phyloP scores from a whole-genome alignment of 441 rosid genomes.

The Sinapis alba region DNA sequence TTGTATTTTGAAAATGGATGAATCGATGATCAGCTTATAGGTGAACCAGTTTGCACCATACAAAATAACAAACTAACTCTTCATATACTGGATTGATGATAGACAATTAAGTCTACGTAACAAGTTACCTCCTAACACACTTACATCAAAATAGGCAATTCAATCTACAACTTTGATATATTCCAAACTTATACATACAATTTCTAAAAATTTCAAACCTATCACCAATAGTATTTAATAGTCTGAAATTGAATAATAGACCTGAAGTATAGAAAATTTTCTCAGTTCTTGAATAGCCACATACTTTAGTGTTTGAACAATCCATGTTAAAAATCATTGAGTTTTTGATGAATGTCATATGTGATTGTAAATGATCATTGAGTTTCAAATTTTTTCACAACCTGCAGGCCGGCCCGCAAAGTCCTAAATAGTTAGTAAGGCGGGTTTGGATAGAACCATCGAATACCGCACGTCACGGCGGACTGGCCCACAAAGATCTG shows the following conservation, averaged over 20 bases:
- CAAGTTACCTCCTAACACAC: background rate
- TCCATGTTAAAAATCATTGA: too few species aligned
- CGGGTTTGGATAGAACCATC: too few species aligned
- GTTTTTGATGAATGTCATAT: too few species aligned
- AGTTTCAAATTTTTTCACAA: too few species aligned
- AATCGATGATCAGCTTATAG: background rate
- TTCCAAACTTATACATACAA: slow-evolving; percentile 21
- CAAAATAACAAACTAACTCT: slow-evolving; percentile 4
- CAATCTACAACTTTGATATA: slow-evolving; percentile 3
- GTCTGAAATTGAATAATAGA: background rate
- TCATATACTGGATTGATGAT: slow-evolving; percentile 6
- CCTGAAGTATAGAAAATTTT: background rate
- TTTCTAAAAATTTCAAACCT: background rate
- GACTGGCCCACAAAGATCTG: too few species aligned
- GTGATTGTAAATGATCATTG: too few species aligned
- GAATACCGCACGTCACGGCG: too few species aligned
- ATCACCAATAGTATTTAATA: too few species aligned
- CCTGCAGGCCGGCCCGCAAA: too few species aligned
- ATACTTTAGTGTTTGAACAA: slow-evolving; percentile 24
- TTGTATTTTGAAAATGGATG: too few species aligned
- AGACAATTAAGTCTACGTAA: background rate
- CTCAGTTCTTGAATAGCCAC: background rate
- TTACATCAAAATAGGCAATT: background rate
- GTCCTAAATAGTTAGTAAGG: too few species aligned
- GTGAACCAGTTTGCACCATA: background rate